Evolutionary conservation across 345 rosid genomes (phyloP), one percentile per base, ranked within the genome.

Genomic region (Arabidopsis suecica): DNA sequence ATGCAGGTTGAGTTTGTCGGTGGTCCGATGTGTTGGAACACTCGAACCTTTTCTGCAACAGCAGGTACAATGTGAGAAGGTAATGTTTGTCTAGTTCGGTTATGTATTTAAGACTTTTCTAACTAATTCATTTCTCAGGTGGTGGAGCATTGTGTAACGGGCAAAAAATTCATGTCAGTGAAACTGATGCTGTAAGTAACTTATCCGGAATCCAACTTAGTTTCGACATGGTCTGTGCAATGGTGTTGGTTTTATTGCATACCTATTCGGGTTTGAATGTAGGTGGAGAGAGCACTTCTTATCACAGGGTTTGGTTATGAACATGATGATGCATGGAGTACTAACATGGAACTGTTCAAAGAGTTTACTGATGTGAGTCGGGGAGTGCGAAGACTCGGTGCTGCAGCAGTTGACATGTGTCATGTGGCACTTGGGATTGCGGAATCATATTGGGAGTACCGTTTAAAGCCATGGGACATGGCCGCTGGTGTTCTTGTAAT

Each of bases 401-500:
- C 98, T 82, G 98, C 98, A 53, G 93, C 98, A 5, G 97, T 94
- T 64, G 98, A 94, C 78, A 94, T 93, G 98, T 91, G 98, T 76
- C 98, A 93, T 69, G 97, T 93, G 4, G 97, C 97, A 59, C 90
- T 93, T 2, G 98, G 97, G 42, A 86, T 91, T 47, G 97, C 83
- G 0, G 98, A 91, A 83, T 91, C 90, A 2, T 91, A 91, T 42
- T 94, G 98, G 98, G 98, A 94, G 76, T 91, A 88, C 75, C 96
- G 96, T 42, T 86, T 94, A 74, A 94, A 94, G 81, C 98, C 98
- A 62, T 94, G 98, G 98, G 98, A 94, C 82, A 94, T 90, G 98
- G 96, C 98, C 76, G 98, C 98, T 54, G 98, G 97, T 65, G 98
- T 86, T 79, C 78, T 94, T 91, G 98, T 94, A 90, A 82, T 38